Conservation (phyloP, 345 rosid species). For the Atalantia buxifolia region DNA sequence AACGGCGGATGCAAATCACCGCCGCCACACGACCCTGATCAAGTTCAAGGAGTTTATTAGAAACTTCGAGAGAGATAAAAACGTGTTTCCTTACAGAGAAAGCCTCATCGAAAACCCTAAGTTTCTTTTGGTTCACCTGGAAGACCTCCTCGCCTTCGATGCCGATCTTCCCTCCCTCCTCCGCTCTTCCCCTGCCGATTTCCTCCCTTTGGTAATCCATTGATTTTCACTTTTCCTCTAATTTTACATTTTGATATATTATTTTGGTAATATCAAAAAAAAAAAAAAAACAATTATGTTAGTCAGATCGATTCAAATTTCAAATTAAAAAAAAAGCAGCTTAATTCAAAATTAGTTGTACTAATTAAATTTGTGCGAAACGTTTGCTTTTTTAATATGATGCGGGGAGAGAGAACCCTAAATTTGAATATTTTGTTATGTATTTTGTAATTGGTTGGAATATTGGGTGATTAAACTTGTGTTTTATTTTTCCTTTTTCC, state of each 20-base stretch:
- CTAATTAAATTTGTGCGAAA: too few relatives aligned
- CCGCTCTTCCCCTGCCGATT: slow-evolving; percentile 80
- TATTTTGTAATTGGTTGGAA: neutral
- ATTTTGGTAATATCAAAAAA: neutral
- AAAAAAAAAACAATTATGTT: neutral
- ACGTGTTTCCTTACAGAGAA: slow-evolving; percentile 79
- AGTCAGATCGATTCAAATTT: neutral
- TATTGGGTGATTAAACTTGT: neutral
- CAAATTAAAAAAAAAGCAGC: too few relatives aligned
- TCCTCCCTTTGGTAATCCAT: slow-evolving; percentile 60
- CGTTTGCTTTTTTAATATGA: neutral
- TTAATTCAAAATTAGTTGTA: neutral
- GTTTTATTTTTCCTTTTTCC: neutral
- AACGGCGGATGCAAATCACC: slow-evolving; percentile 20
- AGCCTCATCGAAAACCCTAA: slow-evolving; percentile 75
- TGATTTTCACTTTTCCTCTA: neutral
- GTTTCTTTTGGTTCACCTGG: slow-evolving; percentile 63
- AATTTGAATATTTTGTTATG: neutral
- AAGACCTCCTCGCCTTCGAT: slow-evolving; percentile 80
- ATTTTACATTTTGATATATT: neutral
- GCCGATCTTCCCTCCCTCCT: slow-evolving; percentile 74
- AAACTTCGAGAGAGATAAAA: slow-evolving; percentile 69
- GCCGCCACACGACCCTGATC: slow-evolving; percentile 71
- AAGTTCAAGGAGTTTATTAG: slow-evolving; percentile 90
- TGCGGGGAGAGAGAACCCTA: neutral